Evolutionary conservation across 352 stramenopile species (phyloP), one percentile per base, ranked within the genome.

Genomic region (Blastocystis sp.): DNA sequence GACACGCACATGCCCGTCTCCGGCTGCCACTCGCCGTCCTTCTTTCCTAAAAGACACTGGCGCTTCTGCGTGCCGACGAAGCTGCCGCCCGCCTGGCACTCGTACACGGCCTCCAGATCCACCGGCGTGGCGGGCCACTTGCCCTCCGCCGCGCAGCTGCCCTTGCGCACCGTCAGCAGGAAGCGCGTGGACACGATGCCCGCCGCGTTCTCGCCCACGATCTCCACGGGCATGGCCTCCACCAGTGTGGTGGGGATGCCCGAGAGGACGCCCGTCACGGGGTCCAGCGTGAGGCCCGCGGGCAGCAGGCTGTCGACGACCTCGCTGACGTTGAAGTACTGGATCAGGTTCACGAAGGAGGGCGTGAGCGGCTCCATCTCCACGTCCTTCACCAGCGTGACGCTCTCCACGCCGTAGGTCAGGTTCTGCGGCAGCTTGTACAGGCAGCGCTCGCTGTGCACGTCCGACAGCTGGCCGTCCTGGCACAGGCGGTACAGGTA

Each of bases 401-500:
- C 14, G 6, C 6, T 14, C 48, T 57, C 48, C 6, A 57, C 48
- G 48, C 48, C 48, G 48, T 57, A 57, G 6, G 48, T 57, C 48
- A 57, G 48, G 48, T 57, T 57, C 48, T 17, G 48, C 48, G 48
- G 48, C 48, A 57, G 48, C 48, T 57, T 57, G 48, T 57, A 14
- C 6, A 57, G 6, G 48, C 66, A 76, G 21, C 54, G 10, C 17
- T 42, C 21, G 19, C 28, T 59, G 28, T 76, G 42, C 40, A 76
- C 66, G 34, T 84, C 74, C 17, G 52, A 54, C 54, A 84, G 45
- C 28, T 4, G 7, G 21, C 60, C 74, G 21, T 57, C 24, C 1
- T 28, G 9, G 61, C 74, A 84, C 57, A 52, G 14, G 17, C 74
- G 74, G 45, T 84, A 84, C 28, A 42, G 45, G 61, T 70, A 84